Percentiles rank a stretch among this genome's conserved stretches.
Conservation (phyloP, 2,329 filamentous ascomycete species). For the Parastagonospora avenae region DNA sequence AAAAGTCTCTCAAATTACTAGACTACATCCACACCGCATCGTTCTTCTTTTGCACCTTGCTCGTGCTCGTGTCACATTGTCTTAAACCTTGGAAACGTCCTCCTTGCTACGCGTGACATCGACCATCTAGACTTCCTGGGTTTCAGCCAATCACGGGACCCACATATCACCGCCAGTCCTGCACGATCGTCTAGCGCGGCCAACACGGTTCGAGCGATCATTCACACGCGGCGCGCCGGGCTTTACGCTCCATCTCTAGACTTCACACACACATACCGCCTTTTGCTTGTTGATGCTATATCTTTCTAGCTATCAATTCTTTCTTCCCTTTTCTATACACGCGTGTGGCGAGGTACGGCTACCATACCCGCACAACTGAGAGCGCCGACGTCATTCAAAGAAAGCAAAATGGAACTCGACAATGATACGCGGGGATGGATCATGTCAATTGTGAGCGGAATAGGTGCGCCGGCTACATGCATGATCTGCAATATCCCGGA, state of each 20-base stretch:
- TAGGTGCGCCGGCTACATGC: slow-evolving; percentile 56
- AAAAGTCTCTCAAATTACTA: too few species aligned
- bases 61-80: too few species aligned
- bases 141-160: background rate
- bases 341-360: background rate
- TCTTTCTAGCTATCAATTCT: slow-evolving; percentile 1
- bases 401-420: slow-evolving; percentile 37
- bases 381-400: slow-evolving; percentile 27
- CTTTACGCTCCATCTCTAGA: slow-evolving; percentile 7
- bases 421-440: slow-evolving; percentile 89
- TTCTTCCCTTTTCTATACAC: background rate
- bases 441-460: slow-evolving; percentile 81
- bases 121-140: slow-evolving; percentile 5
- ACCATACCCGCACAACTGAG: background rate
- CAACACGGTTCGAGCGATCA: slow-evolving; percentile 23
- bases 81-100: too few species aligned
- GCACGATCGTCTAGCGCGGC: slow-evolving; percentile 3
- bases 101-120: slow-evolving; percentile 6
- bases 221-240: slow-evolving; percentile 9
- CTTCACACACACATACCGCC: slow-evolving; percentile 2
- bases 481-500: background rate
- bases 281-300: too few species aligned
- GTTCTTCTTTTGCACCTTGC: too few species aligned
- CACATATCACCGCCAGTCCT: too few species aligned
- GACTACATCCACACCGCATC: too few species aligned